Base-by-base conservation (phyloP, 345 rosid species). In the Melaleuca alternifolia region DNA sequence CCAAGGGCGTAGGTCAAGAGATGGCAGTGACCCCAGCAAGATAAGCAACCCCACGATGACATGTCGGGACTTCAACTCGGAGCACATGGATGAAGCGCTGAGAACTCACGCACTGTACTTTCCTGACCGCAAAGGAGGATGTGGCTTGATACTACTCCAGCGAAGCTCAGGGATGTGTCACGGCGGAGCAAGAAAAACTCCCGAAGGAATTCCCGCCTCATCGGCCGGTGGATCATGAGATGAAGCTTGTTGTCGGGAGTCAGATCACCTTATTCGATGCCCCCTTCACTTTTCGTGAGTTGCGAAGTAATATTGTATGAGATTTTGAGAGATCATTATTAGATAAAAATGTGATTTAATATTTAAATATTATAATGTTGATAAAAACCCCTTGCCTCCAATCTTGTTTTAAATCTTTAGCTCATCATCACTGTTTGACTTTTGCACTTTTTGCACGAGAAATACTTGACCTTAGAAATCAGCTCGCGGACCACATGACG, bases 261-360 rank as follows among this genome's bases (percentile, higher is more conserved):
- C 0, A 15, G 76, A 62, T 4, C 23, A 62, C 76, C 23, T 30
- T 15, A 62, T 3, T 15, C 6, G 11, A 14, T 8, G 21, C 10
- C 37, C 76, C 41, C 76, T 16, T 46, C 77, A 16, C 16, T 23
- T 30, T 33, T 16, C 30, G 23, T 5, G 6, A 33, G 46, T 4
- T 20, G 1, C 33, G 46, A 8, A 65, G 46, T 11, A 33, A 2
- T 41, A 41, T 4, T 41, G n/a, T 4, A 41, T 37, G 24, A 71
- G 12, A 71, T 71, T 1, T 37, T 37, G 1, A 33, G 15, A 1
- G 1, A 33, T 1, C 9, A 65, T 0, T 37, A 1, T 37, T 71
- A 2, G 0, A 18, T 20, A 1, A 71, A 71, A 0, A 33, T 0
- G 3, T 10, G 24, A 71, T 10, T 33, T 37, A 30, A 62, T 62